phyloP scores from a whole-genome alignment of 2,329 filamentous ascomycete genomes.

The Ophiocordyceps camponoti-saundersi region DNA sequence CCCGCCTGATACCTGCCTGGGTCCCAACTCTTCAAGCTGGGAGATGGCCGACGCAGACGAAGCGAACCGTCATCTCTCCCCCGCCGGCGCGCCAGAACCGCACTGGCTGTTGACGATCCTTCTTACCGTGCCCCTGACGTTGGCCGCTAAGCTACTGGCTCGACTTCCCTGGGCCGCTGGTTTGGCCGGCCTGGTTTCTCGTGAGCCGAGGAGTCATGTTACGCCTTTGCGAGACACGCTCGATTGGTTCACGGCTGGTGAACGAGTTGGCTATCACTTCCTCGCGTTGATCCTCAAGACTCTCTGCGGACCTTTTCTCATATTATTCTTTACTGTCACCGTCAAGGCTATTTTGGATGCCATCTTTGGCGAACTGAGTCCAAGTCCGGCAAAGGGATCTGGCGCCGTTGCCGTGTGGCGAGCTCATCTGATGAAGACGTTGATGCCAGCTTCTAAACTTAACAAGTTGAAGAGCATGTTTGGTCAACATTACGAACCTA shows the following conservation, averaged over 20 bases:
- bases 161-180: constrained; percentile 26
- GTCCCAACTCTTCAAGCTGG: constrained; percentile 39
- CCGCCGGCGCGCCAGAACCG: constrained; percentile 7
- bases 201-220: constrained; percentile 13
- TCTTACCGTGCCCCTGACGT: constrained; percentile 22
- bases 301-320: constrained; percentile 22
- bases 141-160: constrained; percentile 21
- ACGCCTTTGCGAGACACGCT: constrained; percentile 22
- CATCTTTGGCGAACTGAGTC: constrained; percentile 18
- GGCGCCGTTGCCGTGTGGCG: constrained; percentile 25
- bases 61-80: too few species aligned
- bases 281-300: constrained; percentile 24
- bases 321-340: constrained; percentile 22
- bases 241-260: constrained; percentile 28
- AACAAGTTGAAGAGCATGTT: constrained; percentile 31
- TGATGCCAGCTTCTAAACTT: constrained; percentile 25
- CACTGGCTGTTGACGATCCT: constrained; percentile 27
- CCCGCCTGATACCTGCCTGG: constrained; percentile 31
- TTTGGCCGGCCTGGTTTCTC: constrained; percentile 23
- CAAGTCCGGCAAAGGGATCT: constrained; percentile 12
- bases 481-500: constrained; percentile 36
- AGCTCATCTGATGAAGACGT: constrained; percentile 21
- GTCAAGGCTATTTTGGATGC: constrained; percentile 23
- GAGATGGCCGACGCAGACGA: constrained; percentile 24
- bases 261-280: constrained; percentile 31